Evolutionary conservation across 345 rosid genomes (phyloP).

Genomic region (Noccaea bulbosa): DNA sequence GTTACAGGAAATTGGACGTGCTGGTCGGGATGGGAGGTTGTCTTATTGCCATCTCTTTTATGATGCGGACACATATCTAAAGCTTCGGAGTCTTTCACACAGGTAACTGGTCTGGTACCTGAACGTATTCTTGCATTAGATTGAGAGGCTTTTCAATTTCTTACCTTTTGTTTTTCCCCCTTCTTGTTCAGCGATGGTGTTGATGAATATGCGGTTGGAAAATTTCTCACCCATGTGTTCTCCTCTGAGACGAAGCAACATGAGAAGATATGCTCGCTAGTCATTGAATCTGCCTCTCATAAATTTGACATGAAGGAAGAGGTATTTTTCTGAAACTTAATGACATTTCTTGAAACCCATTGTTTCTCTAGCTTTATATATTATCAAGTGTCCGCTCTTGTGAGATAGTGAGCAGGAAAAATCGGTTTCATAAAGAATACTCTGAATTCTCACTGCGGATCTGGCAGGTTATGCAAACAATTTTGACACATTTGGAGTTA

Average conservation of each 20-base stretch:
- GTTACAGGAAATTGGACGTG: slow-evolving; percentile 87
- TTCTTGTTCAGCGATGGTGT: slow-evolving; percentile 79
- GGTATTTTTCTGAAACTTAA: slow-evolving; percentile 49
- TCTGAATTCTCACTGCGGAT: slow-evolving; percentile 27
- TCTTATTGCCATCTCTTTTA: slow-evolving; percentile 86
- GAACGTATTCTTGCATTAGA: background rate
- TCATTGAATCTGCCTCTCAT: slow-evolving; percentile 76
- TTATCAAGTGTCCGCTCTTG: slow-evolving; percentile 13
- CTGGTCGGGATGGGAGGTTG: slow-evolving; percentile 92
- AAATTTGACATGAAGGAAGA: slow-evolving; percentile 93
- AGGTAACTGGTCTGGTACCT: slow-evolving; percentile 53
- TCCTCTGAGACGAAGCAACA: slow-evolving; percentile 47
- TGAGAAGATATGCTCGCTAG: slow-evolving; percentile 64
- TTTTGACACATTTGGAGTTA: slow-evolving; percentile 87
- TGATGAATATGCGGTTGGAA: slow-evolving; percentile 88
- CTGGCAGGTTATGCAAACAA: slow-evolving; percentile 88
- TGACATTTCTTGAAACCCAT: slow-evolving; percentile 13
- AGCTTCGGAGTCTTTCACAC: slow-evolving; percentile 89
- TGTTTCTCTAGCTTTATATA: slow-evolving; percentile 7
- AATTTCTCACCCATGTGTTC: slow-evolving; percentile 78
- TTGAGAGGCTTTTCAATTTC: slow-evolving; percentile 16
- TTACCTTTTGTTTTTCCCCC: slow-evolving; percentile 6
- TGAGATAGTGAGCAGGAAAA: slow-evolving; percentile 21
- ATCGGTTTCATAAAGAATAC: background rate
- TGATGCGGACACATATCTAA: slow-evolving; percentile 73